Conservation (phyloP, 75 land plant species). For the Larix kaempferi region DNA sequence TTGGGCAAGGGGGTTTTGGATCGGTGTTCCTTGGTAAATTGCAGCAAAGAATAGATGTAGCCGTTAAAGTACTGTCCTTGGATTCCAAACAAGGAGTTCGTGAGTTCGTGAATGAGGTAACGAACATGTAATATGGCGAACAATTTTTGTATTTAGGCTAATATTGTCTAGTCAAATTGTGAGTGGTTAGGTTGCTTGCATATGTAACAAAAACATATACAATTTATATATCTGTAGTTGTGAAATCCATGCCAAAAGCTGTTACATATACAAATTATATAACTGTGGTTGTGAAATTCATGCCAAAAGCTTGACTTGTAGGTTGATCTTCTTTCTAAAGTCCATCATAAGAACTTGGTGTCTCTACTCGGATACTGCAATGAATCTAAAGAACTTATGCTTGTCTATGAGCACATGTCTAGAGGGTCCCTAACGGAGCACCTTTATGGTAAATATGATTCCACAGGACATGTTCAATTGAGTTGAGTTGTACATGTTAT, state of each 20-base stretch:
- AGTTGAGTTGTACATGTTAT: too few species aligned
- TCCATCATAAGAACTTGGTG: conserved; percentile 32
- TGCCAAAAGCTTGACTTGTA: too few species aligned
- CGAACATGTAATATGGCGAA: too few species aligned
- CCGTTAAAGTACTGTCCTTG: background rate
- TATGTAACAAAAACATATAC: too few species aligned
- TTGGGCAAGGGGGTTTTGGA: background rate
- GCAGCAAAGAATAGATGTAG: background rate
- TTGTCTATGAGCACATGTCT: conserved; percentile 51
- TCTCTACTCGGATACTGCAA: conserved; percentile 43
- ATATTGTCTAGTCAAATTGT: too few species aligned
- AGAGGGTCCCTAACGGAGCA: conserved; percentile 55
- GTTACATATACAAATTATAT: too few species aligned
- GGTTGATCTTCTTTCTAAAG: conserved; percentile 10
- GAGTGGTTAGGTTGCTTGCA: too few species aligned
- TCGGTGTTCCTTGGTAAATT: background rate
- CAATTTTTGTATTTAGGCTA: too few species aligned
- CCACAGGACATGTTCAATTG: too few species aligned
- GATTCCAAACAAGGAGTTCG: background rate
- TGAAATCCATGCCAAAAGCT: too few species aligned
- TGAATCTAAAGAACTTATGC: conserved; percentile 33
- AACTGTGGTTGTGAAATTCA: too few species aligned
- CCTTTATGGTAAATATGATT: conserved; percentile 17
- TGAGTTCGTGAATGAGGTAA: background rate
- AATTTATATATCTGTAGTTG: too few species aligned